Conservation (phyloP, 371 early-diverging fungal species). For the Chytridium lagenaria region DNA sequence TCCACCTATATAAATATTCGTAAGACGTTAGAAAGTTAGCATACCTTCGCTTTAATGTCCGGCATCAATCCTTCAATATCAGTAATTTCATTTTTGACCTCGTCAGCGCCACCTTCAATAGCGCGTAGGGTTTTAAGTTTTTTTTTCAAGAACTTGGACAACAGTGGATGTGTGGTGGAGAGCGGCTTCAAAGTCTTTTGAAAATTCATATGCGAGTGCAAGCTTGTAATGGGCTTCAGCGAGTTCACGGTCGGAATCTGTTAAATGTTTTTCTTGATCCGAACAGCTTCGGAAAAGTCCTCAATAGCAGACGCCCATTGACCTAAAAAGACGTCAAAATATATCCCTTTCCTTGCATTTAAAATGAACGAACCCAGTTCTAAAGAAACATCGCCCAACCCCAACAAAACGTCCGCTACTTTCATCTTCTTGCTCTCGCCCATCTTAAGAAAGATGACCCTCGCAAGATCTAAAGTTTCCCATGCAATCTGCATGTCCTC, state of each 20-base stretch:
- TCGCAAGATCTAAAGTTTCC: constrained; percentile 85
- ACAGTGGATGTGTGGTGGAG: constrained; percentile 66
- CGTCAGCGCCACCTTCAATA: constrained; percentile 1
- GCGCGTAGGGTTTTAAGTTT: constrained; percentile 47
- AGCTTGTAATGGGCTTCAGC: constrained; percentile 85
- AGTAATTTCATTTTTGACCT: constrained; percentile 16
- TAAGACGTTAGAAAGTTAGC: background rate
- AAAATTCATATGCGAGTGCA: constrained; percentile 74
- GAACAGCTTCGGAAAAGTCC: constrained; percentile 75
- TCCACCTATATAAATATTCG: constrained; percentile 21
- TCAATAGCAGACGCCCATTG: constrained; percentile 81
- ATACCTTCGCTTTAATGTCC: constrained; percentile 29
- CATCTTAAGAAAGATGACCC: constrained; percentile 75
- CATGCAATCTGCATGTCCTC: constrained; percentile 86
- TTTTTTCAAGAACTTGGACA: constrained; percentile 60
- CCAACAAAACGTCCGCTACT: constrained; percentile 53
- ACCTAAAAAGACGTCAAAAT: constrained; percentile 52
- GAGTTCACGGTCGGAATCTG: constrained; percentile 73
- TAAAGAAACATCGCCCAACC: constrained; percentile 74
- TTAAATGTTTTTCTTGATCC: constrained; percentile 68
- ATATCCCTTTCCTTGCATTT: background rate
- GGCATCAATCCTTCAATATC: constrained; percentile 28
- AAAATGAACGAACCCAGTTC: constrained; percentile 68
- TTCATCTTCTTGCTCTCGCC: constrained; percentile 36
- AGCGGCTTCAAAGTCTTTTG: constrained; percentile 59